Conservation (phyloP, 495 filamentous ascomycete genomes). For the Extremus antarcticus region DNA sequence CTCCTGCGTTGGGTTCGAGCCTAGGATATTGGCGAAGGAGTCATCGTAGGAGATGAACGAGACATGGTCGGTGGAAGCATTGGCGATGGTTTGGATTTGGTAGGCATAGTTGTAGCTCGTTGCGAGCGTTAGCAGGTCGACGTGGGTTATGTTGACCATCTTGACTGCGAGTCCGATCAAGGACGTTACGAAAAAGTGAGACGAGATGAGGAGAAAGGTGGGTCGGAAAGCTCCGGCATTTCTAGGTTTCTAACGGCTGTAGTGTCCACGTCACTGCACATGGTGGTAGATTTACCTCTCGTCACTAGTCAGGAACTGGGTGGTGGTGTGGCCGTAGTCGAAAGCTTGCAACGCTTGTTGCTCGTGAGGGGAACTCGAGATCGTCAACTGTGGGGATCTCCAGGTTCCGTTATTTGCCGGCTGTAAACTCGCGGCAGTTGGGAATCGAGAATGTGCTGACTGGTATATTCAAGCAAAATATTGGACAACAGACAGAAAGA, state of each 20-base stretch:
- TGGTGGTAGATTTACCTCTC: background rate
- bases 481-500: too few relatives aligned
- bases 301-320: background rate
- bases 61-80: slow-evolving; percentile 20
- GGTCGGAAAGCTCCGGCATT: too few relatives aligned
- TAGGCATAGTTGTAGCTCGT: slow-evolving; percentile 20
- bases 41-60: slow-evolving; percentile 24
- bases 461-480: too few relatives aligned
- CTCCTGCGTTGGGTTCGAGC: slow-evolving; percentile 19
- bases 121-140: slow-evolving; percentile 24
- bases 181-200: background rate
- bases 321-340: too few relatives aligned
- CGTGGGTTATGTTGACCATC: slow-evolving; percentile 23
- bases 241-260: too few relatives aligned
- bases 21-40: slow-evolving; percentile 25
- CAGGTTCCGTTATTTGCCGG: too few relatives aligned
- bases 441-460: too few relatives aligned
- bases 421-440: too few relatives aligned
- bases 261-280: background rate
- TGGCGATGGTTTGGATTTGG: slow-evolving; percentile 16
- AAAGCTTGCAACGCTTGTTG: too few relatives aligned
- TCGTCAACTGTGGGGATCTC: too few relatives aligned
- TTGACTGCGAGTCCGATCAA: background rate
- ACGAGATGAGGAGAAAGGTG: background rate
- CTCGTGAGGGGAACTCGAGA: too few relatives aligned